Evolutionary conservation across 2,329 filamentous ascomycete species (phyloP).

Genomic region (Lecanicillium sp.): DNA sequence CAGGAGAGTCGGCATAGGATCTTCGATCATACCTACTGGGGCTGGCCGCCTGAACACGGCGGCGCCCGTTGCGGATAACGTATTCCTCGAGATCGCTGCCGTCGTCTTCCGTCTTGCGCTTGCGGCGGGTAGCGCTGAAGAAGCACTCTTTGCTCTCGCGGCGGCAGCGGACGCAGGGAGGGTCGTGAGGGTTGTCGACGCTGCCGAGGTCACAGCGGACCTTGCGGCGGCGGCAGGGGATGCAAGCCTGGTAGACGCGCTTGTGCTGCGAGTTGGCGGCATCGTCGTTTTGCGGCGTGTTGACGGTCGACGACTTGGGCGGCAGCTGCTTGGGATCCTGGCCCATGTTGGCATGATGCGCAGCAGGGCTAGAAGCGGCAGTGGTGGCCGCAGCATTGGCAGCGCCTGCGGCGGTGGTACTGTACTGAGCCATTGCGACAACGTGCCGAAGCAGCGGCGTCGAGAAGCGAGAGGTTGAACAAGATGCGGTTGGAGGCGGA

Average conservation of each 20-base stretch:
- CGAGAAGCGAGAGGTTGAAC: neutral
- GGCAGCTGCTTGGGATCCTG: constrained; percentile 1
- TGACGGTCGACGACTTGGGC: constrained; percentile 6
- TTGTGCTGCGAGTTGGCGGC: constrained; percentile 33
- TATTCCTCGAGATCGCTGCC: constrained; percentile 54
- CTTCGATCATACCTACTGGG: constrained; percentile 29
- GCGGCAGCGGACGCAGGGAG: constrained; percentile 86
- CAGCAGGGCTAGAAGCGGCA: constrained; percentile 3
- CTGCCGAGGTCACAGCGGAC: constrained; percentile 57
- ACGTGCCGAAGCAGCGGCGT: neutral
- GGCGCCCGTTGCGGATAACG: constrained; percentile 64
- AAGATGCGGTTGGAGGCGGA: neutral
- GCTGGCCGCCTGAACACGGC: constrained; percentile 48
- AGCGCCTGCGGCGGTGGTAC: constrained; percentile 1
- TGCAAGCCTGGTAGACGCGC: constrained; percentile 56
- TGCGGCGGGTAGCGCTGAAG: constrained; percentile 90
- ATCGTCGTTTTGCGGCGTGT: constrained; percentile 11
- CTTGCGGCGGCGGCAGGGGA: constrained; percentile 53
- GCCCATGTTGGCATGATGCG: neutral
- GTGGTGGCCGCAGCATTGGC: constrained; percentile 2
- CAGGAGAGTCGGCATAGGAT: constrained; percentile 44
- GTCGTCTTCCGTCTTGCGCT: constrained; percentile 66
- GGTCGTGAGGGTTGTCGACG: constrained; percentile 90
- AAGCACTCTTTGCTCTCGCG: constrained; percentile 95
- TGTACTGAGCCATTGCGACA: constrained; percentile 8